Conservation (phyloP, 2,329 filamentous ascomycete species). For the Fusarium tupiense region DNA sequence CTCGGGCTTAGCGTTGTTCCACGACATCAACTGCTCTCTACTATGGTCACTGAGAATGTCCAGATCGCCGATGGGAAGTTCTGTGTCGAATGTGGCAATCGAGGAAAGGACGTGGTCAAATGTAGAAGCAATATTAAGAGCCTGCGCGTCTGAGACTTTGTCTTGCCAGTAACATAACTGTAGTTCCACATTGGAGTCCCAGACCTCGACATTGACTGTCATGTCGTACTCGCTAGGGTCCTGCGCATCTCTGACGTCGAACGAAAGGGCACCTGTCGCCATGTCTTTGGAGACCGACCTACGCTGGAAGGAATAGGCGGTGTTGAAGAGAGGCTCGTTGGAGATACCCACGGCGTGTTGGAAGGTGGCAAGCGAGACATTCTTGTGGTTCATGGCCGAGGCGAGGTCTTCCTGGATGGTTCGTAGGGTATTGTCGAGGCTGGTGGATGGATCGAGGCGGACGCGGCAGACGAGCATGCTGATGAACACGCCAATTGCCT, state of each 20-base stretch:
- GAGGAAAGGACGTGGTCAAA: constrained; percentile 31
- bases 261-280: constrained; percentile 12
- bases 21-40: constrained; percentile 9
- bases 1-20: constrained; percentile 42
- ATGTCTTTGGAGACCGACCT: constrained; percentile 25
- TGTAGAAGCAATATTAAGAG: constrained; percentile 28
- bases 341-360: not conserved
- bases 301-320: constrained; percentile 37
- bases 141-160: constrained; percentile 32
- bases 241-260: constrained; percentile 21
- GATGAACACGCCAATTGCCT: constrained; percentile 30
- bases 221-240: constrained; percentile 37
- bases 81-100: not conserved
- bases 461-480: constrained; percentile 28
- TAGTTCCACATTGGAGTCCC: constrained; percentile 28
- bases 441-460: not conserved
- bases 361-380: constrained; percentile 12
- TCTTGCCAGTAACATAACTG: constrained; percentile 40
- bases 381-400: constrained; percentile 13
- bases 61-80: constrained; percentile 28
- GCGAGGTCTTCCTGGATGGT: constrained; percentile 6
- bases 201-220: constrained; percentile 37
- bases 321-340: constrained; percentile 32
- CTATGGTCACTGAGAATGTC: constrained; percentile 19
- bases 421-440: not conserved